Conservation (phyloP, 768 basidiomycete species). For the Sarcomyxa edulis region DNA sequence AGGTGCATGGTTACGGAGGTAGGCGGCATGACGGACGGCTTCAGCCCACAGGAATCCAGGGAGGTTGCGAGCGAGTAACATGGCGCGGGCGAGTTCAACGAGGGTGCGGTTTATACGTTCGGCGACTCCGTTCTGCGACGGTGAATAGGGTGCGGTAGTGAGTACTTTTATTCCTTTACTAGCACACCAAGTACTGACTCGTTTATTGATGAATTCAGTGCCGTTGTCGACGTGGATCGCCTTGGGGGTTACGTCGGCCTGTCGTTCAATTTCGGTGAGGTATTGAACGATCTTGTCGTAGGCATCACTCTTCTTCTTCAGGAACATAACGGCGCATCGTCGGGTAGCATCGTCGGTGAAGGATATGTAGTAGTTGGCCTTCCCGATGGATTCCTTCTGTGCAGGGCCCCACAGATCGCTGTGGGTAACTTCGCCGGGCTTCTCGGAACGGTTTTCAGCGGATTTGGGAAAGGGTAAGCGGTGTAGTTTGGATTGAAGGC, state of each 20-base stretch:
- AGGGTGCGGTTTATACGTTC: conserved; percentile 20
- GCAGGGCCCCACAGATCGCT: conserved; percentile 19
- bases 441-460: conserved; percentile 2
- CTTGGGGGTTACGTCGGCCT: not conserved
- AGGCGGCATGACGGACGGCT: conserved; percentile 16
- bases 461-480: conserved; percentile 6
- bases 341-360: conserved; percentile 11
- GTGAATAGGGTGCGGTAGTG: conserved; percentile 19
- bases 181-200: not conserved
- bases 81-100: conserved; percentile 12
- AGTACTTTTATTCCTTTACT: conserved; percentile 16
- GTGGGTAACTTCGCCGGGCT: conserved; percentile 13
- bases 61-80: conserved; percentile 14
- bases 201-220: conserved; percentile 12
- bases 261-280: not conserved
- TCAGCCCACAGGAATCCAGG: conserved; percentile 21
- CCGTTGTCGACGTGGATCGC: conserved; percentile 1
- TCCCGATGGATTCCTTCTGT: conserved; percentile 5
- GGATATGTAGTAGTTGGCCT: conserved; percentile 7
- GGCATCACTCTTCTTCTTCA: not conserved
- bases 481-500: conserved; percentile 22
- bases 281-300: not conserved
- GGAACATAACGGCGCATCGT: conserved; percentile 1
- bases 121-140: conserved; percentile 24
- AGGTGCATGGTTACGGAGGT: conserved; percentile 16